Percentiles rank a stretch among this genome's conserved stretches.
phyloP scores from a whole-genome alignment of 2,329 filamentous ascomycete genomes.

The Fusarium hostae region DNA sequence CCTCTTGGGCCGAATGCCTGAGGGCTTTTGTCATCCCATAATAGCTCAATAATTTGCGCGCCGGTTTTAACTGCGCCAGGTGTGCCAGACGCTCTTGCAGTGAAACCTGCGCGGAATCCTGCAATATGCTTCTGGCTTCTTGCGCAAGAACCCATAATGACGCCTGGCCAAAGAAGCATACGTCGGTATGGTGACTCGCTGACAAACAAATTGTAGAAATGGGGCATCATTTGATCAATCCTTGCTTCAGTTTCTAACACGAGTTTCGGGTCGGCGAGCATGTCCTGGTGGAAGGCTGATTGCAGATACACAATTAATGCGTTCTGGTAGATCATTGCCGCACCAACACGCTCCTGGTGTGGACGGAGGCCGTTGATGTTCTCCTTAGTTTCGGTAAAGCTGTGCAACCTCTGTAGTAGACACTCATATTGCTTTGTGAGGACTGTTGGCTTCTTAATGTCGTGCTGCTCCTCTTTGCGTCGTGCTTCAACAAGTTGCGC shows the following conservation, averaged over 20 bases:
- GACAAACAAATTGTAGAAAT: neutral
- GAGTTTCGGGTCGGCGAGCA: neutral
- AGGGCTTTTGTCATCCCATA: neutral
- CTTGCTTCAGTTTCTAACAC: neutral
- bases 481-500: neutral
- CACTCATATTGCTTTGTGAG: neutral
- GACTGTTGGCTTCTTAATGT: accelerated
- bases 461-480: neutral
- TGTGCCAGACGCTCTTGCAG: neutral
- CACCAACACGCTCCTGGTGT: neutral
- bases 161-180: conserved; percentile 8
- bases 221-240: neutral
- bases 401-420: neutral
- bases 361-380: neutral
- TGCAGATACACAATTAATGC: conserved; percentile 1
- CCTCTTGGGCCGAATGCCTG: neutral
- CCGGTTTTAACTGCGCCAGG: conserved; percentile 4
- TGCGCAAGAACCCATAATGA: conserved; percentile 1
- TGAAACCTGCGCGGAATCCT: neutral
- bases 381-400: neutral
- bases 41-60: neutral
- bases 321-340: neutral
- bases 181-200: neutral
- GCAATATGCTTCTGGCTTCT: neutral
- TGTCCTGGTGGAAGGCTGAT: neutral